phyloP scores from a whole-genome alignment of 805 yeast genomes.

The Scheffersomyces amazonensis region DNA sequence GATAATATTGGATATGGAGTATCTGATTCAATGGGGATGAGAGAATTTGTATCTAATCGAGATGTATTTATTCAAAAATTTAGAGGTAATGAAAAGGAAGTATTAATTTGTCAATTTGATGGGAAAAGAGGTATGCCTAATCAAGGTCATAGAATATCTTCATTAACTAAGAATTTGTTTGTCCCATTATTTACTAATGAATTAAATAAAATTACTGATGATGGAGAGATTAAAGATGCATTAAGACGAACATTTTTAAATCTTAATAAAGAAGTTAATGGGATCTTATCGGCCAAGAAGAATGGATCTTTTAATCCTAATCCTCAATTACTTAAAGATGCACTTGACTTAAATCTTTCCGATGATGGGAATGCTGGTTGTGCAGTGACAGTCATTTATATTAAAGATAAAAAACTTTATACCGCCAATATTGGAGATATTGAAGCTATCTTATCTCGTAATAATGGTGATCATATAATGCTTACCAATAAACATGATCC shows the following conservation, averaged over 20 bases:
- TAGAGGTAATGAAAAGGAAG: slow-evolving; percentile 80
- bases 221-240: slow-evolving; percentile 66
- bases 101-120: slow-evolving; percentile 79
- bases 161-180: slow-evolving; percentile 68
- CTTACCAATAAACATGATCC: slow-evolving; percentile 84
- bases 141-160: slow-evolving; percentile 54
- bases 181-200: slow-evolving; percentile 68
- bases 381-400: slow-evolving; percentile 76
- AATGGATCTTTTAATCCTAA: slow-evolving; percentile 39
- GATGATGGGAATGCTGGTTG: slow-evolving; percentile 80
- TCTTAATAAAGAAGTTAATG: slow-evolving; percentile 80
- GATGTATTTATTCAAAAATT: slow-evolving; percentile 87
- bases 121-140: slow-evolving; percentile 63
- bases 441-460: slow-evolving; percentile 72
- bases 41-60: slow-evolving; percentile 64
- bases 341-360: slow-evolving; percentile 49
- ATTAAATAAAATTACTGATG: slow-evolving; percentile 43
- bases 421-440: slow-evolving; percentile 92
- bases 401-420: slow-evolving; percentile 66
- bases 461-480: slow-evolving; percentile 75
- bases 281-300: slow-evolving; percentile 44
- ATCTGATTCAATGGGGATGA: slow-evolving; percentile 77
- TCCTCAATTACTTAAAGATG: slow-evolving; percentile 25
- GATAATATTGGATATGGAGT: slow-evolving; percentile 84
- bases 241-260: slow-evolving; percentile 76